A percentile compares a stretch with the other conserved stretches of the same genome.
Conservation (phyloP, 129 eudicot species). For the Dittrichia graveolens region DNA sequence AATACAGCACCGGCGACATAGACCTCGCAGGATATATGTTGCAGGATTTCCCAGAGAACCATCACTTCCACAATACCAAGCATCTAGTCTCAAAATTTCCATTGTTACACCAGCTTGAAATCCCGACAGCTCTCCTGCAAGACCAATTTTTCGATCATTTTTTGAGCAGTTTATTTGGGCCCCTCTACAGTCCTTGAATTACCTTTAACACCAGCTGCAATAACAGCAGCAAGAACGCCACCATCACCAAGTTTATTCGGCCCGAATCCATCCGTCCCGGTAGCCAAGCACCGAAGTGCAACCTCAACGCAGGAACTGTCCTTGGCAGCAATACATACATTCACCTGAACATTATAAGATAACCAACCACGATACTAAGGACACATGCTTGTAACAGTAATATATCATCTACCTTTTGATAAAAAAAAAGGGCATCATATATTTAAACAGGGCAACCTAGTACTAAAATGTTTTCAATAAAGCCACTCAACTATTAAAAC, state of each 20-base stretch:
- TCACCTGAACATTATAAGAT: slow-evolving; percentile 48
- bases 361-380: not conserved
- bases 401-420: not conserved
- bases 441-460: no score
- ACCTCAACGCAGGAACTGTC: slow-evolving; percentile 69
- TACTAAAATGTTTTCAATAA: no score
- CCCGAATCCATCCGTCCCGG: slow-evolving; percentile 86
- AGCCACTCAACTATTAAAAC: no score
- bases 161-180: not conserved
- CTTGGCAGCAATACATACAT: slow-evolving; percentile 57
- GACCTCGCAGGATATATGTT: slow-evolving; percentile 81
- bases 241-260: slow-evolving; percentile 79
- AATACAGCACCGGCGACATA: slow-evolving; percentile 88
- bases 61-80: slow-evolving; percentile 78
- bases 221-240: slow-evolving; percentile 79
- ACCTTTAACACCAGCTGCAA: slow-evolving; percentile 96
- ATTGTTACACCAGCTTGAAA: slow-evolving; percentile 94
- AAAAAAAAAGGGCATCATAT: no score
- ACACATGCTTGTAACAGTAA: not conserved
- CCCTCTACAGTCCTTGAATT: not conserved
- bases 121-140: slow-evolving; percentile 82
- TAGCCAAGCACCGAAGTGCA: slow-evolving; percentile 80
- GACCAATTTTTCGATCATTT: not conserved
- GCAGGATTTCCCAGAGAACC: slow-evolving; percentile 79
- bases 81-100: slow-evolving; percentile 91